Evolutionary conservation across 371 early-diverging fungal species (phyloP).

Genomic region (Quaeritorhiza haematococci): DNA sequence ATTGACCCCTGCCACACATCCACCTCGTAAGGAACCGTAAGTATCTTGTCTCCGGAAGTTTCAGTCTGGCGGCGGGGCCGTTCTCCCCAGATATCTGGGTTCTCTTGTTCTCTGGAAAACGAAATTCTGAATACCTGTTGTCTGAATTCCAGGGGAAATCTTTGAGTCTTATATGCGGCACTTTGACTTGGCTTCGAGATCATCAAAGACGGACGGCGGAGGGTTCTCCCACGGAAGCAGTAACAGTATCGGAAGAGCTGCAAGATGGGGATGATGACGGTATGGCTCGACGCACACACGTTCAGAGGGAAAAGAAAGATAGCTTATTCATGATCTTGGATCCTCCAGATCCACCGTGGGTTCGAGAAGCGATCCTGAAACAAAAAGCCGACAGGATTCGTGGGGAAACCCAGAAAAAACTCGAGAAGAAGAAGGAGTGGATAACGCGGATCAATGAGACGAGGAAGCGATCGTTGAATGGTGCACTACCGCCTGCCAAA

Average conservation of each 20-base stretch:
- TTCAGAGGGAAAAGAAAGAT: constrained; percentile 24
- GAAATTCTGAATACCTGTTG: neutral
- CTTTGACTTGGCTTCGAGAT: constrained; percentile 76
- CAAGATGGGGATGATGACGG: no score
- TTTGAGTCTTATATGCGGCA: constrained; percentile 78
- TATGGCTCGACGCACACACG: constrained; percentile 7
- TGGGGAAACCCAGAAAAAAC: constrained; percentile 6
- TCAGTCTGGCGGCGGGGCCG: neutral
- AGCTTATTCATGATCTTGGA: constrained; percentile 31
- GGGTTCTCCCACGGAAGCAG: neutral
- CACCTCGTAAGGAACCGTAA: neutral
- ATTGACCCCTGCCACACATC: constrained; percentile 3
- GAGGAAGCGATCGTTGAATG: neutral
- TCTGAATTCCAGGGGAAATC: constrained; percentile 67
- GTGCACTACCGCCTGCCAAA: neutral
- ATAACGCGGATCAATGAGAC: neutral
- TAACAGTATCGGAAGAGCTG: neutral
- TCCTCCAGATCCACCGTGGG: no score
- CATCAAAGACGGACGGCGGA: constrained; percentile 3
- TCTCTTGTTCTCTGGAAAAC: no score
- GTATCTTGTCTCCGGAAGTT: neutral
- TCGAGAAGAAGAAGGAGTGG: constrained; percentile 5
- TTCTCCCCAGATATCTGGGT: no score
- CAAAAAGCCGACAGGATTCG: constrained; percentile 3
- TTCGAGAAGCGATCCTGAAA: constrained; percentile 6